phyloP scores from a whole-genome alignment of 805 yeast species.

The Ogataea polymorpha region DNA sequence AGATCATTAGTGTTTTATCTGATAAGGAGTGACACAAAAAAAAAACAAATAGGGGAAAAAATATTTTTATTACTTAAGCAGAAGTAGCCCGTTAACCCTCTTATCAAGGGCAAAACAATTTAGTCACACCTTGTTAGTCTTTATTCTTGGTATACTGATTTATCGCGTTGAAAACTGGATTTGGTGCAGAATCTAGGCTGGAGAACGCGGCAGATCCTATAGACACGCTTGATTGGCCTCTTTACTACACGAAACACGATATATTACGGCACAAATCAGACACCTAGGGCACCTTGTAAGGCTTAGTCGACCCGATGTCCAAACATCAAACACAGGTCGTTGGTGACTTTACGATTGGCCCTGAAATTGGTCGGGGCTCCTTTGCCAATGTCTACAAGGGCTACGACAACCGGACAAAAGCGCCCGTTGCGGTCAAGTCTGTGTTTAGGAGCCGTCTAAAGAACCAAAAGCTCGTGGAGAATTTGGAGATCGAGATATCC shows the following conservation, averaged over 20 bases:
- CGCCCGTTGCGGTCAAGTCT: conserved; percentile 83
- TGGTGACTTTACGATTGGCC: conserved; percentile 58
- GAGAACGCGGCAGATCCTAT: background rate
- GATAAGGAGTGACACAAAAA: conserved; percentile 2
- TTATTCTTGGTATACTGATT: conserved; percentile 3
- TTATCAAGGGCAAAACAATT: conserved; percentile 13
- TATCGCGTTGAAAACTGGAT: conserved; percentile 2
- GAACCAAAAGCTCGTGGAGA: conserved; percentile 84
- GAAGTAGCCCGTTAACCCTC: conserved; percentile 2
- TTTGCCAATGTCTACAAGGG: conserved; percentile 96
- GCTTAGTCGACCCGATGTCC: conserved; percentile 9
- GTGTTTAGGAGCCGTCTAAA: conserved; percentile 79
- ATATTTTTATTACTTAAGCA: background rate
- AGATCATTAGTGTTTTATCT: too few species aligned
- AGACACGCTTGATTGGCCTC: background rate
- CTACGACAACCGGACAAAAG: conserved; percentile 45
- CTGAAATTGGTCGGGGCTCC: conserved; percentile 92
- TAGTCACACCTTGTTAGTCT: conserved; percentile 10
- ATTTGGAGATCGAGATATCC: conserved; percentile 87
- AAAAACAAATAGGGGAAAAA: background rate
- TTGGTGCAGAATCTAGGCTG: conserved; percentile 1
- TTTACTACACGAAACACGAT: conserved; percentile 1
- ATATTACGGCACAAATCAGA: background rate
- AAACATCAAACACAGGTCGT: conserved; percentile 25
- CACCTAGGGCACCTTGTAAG: conserved; percentile 1